Base-by-base conservation (phyloP, 2,329 filamentous ascomycete genomes). In the Fusarium xylarioides region DNA sequence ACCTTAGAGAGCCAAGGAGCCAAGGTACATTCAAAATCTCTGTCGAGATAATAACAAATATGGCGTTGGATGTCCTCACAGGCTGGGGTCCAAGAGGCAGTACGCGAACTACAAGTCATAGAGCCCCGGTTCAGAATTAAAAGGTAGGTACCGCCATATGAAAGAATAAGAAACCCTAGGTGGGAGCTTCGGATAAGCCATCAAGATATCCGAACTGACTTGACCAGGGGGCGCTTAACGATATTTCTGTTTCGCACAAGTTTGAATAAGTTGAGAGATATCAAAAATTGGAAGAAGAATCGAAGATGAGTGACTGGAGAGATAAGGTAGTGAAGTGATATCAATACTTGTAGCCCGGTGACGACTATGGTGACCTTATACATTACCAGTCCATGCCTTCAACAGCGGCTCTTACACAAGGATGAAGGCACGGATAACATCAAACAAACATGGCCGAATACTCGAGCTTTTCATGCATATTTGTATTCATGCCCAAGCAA, bases 121-220 rank as follows among this genome's bases (percentile, higher is more conserved):
- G 40, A 57, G 32, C 12, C 19, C 23, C 30, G 12, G 15, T 50
- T 37, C 21, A 9, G 16, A 50, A 50, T 16, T 40, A 19, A n/a
- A 21, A 28, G 44, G 44, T 28, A 15, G 19, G 19, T 15, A 42
- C 26, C 26, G 26, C 7, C 26, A 12, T 2, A 12, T 32, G 8
- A 18, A 30, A n/a, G 26, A 23, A 15, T 18, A 38, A 34, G 26
- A 23, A 54, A 54, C 28, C n/a, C 19, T 11, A 32, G 15, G 19
- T 35, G 30, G 14, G 15, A 30, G 38, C 32, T 61, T 52, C 63
- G 63, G 63, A 67, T 61, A 67, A 67, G 63, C 18, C 28, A 40
- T 44, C 15, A 16, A n/a, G 44, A 26, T 38, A 49, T 43, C 44
- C 50, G 63, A 34, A 18, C 19, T 26, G 18, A 26, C 37, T 55